Percentiles rank a stretch among this genome's conserved stretches.
Conservation (phyloP, 2,329 filamentous ascomycete species). For the Sporothrix sp. region DNA sequence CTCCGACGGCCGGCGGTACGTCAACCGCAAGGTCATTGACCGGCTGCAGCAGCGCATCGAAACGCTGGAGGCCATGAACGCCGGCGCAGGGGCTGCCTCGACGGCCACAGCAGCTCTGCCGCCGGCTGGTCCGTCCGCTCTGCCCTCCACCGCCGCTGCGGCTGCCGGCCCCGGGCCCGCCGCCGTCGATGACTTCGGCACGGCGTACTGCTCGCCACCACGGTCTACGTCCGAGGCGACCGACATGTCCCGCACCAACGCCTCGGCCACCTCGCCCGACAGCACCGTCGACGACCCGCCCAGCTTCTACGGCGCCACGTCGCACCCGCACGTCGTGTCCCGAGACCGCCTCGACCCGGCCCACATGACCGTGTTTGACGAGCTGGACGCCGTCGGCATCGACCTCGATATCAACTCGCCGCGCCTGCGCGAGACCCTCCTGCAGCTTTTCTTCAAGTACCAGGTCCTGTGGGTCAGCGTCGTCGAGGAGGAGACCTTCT, state of each 20-base stretch:
- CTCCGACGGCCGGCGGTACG: constrained; percentile 9
- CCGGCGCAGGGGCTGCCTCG: background rate
- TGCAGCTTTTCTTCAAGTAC: constrained; percentile 12
- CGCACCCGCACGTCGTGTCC: constrained; percentile 7
- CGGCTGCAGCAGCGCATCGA: constrained; percentile 11
- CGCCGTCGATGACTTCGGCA: background rate
- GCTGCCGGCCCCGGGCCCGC: background rate
- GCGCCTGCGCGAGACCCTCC: constrained; percentile 8
- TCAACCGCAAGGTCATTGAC: constrained; percentile 7
- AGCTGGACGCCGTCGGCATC: constrained; percentile 4
- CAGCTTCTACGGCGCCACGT: constrained; percentile 10
- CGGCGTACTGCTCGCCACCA: background rate
- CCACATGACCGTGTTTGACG: background rate
- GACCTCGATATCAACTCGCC: constrained; percentile 8
- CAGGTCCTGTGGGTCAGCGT: constrained; percentile 10
- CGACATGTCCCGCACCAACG: background rate
- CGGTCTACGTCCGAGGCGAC: background rate
- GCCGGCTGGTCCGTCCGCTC: too few relatives aligned
- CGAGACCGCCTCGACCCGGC: background rate
- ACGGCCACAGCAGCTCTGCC: background rate
- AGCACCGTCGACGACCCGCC: background rate
- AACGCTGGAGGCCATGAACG: constrained; percentile 4
- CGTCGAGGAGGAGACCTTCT: constrained; percentile 6
- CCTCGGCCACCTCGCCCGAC: background rate
- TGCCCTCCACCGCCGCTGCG: too few relatives aligned